These are phyloP conservation scores for Bidens hawaiensis DNA, from an alignment of 140 eudicot genomes.

Conservation along the genomic window DNA sequence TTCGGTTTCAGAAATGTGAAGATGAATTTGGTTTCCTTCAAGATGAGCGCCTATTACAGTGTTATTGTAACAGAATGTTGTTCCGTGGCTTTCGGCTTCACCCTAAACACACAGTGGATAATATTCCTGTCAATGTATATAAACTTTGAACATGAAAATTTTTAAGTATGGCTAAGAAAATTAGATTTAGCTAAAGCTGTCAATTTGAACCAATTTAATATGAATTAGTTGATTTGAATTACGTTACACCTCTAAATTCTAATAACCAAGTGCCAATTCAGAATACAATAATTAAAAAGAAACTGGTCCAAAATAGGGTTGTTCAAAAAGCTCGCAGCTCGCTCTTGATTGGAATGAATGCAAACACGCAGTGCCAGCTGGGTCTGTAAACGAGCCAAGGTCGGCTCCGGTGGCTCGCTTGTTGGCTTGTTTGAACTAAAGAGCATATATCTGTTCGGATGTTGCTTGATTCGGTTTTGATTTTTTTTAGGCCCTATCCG, in stretches of 20 bases:
- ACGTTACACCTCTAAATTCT: neutral
- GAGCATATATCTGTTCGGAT: too few species aligned
- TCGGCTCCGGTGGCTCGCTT: too few species aligned
- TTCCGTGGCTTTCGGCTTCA: conserved; percentile 83
- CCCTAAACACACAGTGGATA: conserved; percentile 72
- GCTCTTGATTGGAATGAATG: too few species aligned
- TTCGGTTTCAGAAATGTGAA: conserved; percentile 55
- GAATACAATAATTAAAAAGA: neutral
- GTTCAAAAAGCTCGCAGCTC: too few species aligned
- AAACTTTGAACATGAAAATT: conserved; percentile 26
- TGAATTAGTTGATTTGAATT: neutral
- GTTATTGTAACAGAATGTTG: conserved; percentile 62
- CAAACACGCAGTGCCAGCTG: too few species aligned
- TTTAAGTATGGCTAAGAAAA: neutral
- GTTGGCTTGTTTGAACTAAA: too few species aligned
- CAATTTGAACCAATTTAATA: neutral
- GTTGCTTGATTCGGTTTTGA: too few species aligned
- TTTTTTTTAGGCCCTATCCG: too few species aligned
- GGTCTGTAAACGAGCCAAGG: too few species aligned
- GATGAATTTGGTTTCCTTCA: conserved; percentile 44
- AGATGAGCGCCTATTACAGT: conserved; percentile 68
- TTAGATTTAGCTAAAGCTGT: neutral
- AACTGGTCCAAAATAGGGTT: too few species aligned
- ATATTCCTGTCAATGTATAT: conserved; percentile 58
- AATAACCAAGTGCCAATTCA: neutral